Conservation (phyloP, 1,139 yeast genomes). For the Yamadazyma oceani region DNA sequence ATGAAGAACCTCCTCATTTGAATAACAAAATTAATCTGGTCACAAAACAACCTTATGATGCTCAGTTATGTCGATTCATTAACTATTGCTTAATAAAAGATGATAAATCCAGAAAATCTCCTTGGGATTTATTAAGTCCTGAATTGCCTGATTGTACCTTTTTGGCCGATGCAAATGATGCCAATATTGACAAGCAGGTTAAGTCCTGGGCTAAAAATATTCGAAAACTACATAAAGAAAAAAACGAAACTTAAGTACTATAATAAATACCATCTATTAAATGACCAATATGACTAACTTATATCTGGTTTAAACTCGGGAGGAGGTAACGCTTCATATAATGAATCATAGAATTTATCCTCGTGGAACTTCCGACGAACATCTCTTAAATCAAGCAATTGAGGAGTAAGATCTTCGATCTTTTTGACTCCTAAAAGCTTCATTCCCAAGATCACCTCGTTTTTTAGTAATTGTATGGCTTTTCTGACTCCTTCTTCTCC, state of each 20-base stretch:
- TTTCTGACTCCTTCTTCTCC: conserved; percentile 50
- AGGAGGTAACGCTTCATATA: conserved; percentile 30
- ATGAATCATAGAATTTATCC: conserved; percentile 28
- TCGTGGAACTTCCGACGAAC: conserved; percentile 18
- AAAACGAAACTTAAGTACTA: conserved; percentile 5
- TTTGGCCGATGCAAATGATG: conserved; percentile 41
- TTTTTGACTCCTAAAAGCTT: conserved; percentile 43
- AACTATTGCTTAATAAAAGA: conserved; percentile 67
- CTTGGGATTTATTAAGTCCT: conserved; percentile 50
- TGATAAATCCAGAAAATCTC: conserved; percentile 61
- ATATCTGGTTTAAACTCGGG: conserved; percentile 20
- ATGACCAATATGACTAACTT: neutral
- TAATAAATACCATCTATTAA: no score
- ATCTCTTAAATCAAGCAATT: conserved; percentile 15
- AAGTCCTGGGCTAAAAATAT: conserved; percentile 52
- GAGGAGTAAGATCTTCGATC: conserved; percentile 32
- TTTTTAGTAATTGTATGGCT: conserved; percentile 43
- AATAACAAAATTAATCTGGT: conserved; percentile 25
- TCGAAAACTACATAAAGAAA: conserved; percentile 23
- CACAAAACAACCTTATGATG: conserved; percentile 30
- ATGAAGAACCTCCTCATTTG: conserved; percentile 84
- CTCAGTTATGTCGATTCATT: conserved; percentile 59
- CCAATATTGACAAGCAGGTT: conserved; percentile 43
- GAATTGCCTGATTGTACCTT: conserved; percentile 27
- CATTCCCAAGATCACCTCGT: conserved; percentile 48